Evolutionary conservation across 345 rosid species (phyloP), one percentile per base, ranked within the genome.

Genomic region (Erysimum cheiranthoides): DNA sequence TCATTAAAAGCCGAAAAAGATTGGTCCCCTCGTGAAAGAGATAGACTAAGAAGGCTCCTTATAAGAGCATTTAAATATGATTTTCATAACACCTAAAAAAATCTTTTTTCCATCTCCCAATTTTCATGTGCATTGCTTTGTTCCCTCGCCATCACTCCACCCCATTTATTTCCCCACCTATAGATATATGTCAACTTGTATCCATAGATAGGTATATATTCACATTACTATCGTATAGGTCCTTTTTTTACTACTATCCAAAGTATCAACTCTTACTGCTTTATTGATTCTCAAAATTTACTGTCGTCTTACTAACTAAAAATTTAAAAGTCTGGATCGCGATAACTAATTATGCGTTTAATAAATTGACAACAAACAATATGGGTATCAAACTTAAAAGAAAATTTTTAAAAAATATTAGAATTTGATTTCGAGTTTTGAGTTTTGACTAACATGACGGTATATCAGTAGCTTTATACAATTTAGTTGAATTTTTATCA

Each of bases 81-180:
- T 59, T 71, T 78, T 71, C 40, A 17, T 58, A 73, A 71, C 63
- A 66, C 56, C 69, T 49, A 72, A n/a, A 66, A 49, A 9, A 17
- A 25, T 27, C 17, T 11, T 16, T 71, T 71, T 64, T 30, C 40
- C 38, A 38, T 58, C 45, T 64, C 64, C 62, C 68, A 65, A 71
- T n/a, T 35, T 66, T 78, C 81, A 72, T 59, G 81, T 78, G 81
- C 81, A 72, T 66, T 72, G 39, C 73, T 71, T 40, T 32, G 81
- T 78, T 72, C 81, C 63, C 77, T 78, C 77, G 28, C 73, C 64
- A 78, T 78, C 81, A 78, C 81, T 50, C 81, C 73, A 78, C 53
- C 69, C 73, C 34, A 78, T 71, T 71, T 39, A 71, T 50, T 72
- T 72, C 68, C 62, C 81, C 73, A 78, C 77, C 68, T 40, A 66